Evolutionary conservation across 257 asterid genomes (phyloP).

Genomic region (Solanum dulcamara): DNA sequence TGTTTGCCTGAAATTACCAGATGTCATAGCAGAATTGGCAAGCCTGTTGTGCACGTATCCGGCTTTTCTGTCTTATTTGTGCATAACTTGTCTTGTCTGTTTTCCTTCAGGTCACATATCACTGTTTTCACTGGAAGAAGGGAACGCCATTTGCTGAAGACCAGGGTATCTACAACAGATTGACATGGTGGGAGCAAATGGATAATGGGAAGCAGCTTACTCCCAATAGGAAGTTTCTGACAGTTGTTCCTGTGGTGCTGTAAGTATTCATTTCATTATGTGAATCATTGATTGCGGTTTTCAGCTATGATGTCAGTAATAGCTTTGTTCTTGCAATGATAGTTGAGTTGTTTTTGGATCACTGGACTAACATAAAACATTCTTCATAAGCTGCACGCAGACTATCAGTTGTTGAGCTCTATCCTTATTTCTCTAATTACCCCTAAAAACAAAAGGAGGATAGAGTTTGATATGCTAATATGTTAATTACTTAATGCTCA

Average conservation of each 20-base stretch:
- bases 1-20: not conserved
- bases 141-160: conserved; percentile 97
- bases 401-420: no score
- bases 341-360: no score
- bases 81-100: not conserved
- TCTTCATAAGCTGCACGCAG: no score
- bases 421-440: no score
- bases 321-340: not conserved
- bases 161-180: conserved; percentile 74
- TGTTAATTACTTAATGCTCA: no score
- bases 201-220: conserved; percentile 89
- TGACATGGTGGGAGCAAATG: conserved; percentile 97
- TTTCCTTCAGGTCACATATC: conserved; percentile 55
- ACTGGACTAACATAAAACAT: no score
- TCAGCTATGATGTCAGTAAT: not conserved
- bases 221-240: conserved; percentile 79
- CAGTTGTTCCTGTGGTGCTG: conserved; percentile 88
- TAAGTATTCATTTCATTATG: conserved; percentile 21
- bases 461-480: no score
- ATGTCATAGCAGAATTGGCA: not conserved
- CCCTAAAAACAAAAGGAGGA: no score
- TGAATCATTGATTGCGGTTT: not conserved
- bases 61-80: not conserved
- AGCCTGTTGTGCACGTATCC: not conserved
- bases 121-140: conserved; percentile 87